phyloP scores from a whole-genome alignment of 768 basidiomycete species.

The Tylopilus rubrobrunneus region DNA sequence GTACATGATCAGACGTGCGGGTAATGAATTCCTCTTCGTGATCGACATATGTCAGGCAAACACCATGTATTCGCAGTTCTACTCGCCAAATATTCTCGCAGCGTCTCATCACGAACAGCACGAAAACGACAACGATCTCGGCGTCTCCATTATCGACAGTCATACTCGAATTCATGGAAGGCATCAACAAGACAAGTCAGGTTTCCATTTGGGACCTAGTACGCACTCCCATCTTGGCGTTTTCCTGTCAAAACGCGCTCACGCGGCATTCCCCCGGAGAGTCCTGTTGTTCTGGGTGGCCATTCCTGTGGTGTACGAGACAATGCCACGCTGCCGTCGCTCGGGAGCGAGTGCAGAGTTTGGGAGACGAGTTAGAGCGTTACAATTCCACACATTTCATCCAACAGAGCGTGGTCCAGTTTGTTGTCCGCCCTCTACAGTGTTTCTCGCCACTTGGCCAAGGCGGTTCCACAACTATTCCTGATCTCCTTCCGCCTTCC shows the following conservation, averaged over 20 bases:
- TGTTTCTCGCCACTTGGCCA: no score
- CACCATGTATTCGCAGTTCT: no score
- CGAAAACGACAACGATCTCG: slow-evolving; percentile 87
- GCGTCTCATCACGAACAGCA: no score
- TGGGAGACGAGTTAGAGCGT: slow-evolving; percentile 15
- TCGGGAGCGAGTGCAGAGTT: background rate
- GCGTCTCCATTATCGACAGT: slow-evolving; percentile 92
- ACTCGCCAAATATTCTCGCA: no score
- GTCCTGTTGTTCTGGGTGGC: background rate
- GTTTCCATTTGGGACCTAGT: slow-evolving; percentile 81
- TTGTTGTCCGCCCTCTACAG: no score
- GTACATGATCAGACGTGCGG: slow-evolving; percentile 99
- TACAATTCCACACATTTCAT: background rate
- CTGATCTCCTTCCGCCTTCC: no score
- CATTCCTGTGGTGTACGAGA: background rate
- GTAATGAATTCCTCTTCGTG: slow-evolving; percentile 98
- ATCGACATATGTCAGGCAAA: no score
- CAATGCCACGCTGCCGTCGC: background rate
- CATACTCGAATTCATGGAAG: slow-evolving; percentile 92
- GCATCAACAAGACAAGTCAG: slow-evolving; percentile 85
- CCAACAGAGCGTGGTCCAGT: no score
- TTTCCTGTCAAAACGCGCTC: background rate
- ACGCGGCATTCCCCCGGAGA: slow-evolving; percentile 4
- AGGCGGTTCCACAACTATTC: no score
- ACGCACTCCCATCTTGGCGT: no score